Evolutionary conservation across 75 land plant genomes (phyloP).

Genomic region (Adiantum capillusveneris): DNA sequence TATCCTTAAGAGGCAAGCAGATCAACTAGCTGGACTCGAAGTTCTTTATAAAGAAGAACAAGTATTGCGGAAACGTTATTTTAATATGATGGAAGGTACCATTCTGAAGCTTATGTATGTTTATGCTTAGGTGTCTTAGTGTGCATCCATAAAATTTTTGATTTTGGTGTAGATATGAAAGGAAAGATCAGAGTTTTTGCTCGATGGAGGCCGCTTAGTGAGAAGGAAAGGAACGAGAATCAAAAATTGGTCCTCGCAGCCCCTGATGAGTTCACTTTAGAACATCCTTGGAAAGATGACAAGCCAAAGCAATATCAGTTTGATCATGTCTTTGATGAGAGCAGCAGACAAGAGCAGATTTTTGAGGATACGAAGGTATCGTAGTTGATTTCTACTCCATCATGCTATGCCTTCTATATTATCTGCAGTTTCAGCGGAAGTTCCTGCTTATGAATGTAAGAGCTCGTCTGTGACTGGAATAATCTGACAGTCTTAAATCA

Average conservation of each 20-base stretch:
- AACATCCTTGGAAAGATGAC: conserved; percentile 50
- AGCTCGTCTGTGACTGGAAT: not conserved
- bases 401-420: too few relatives aligned
- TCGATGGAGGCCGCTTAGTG: conserved; percentile 40
- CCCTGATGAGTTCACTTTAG: conserved; percentile 35
- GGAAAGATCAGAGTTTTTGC: conserved; percentile 45
- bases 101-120: not conserved
- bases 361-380: conserved; percentile 38
- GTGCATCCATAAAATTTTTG: not conserved
- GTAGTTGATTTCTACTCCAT: not conserved
- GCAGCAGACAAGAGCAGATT: conserved; percentile 26
- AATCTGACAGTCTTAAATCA: too few relatives aligned
- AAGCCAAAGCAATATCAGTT: conserved; percentile 32
- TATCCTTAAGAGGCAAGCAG: conserved; percentile 31
- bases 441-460: not conserved
- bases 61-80: conserved; percentile 33
- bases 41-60: conserved; percentile 39
- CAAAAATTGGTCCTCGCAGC: conserved; percentile 20
- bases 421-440: not conserved
- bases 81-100: conserved; percentile 43
- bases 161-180: conserved; percentile 33
- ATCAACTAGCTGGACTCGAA: conserved; percentile 28
- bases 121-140: too few relatives aligned
- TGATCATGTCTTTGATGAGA: conserved; percentile 47
- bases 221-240: conserved; percentile 30